Evolutionary conservation across 768 basidiomycete species (phyloP).

Genomic region (Phlegmacium glaucopus): DNA sequence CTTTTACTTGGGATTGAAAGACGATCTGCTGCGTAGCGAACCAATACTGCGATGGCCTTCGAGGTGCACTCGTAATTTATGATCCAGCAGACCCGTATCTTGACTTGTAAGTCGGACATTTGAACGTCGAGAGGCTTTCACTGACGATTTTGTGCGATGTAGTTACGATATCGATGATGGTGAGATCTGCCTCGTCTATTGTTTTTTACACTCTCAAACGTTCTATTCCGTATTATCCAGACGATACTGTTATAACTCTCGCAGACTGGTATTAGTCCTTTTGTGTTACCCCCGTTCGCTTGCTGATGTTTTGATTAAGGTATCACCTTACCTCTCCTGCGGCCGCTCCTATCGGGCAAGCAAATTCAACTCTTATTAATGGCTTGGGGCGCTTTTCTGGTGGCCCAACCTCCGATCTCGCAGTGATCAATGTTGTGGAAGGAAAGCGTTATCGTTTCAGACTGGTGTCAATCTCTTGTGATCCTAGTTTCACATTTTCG

Average conservation of each 20-base stretch:
- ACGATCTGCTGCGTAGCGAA: slow-evolving; percentile 21
- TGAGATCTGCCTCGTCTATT: slow-evolving; percentile 21
- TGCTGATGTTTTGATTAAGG: slow-evolving; percentile 19
- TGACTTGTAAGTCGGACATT: slow-evolving; percentile 6
- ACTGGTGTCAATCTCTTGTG: slow-evolving; percentile 48
- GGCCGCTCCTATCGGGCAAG: slow-evolving; percentile 13
- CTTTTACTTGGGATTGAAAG: too few relatives aligned
- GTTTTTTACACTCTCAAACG: not conserved
- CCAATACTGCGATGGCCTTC: slow-evolving; percentile 56
- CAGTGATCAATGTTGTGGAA: slow-evolving; percentile 40
- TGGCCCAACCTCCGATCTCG: slow-evolving; percentile 36
- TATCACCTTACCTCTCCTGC: slow-evolving; percentile 30
- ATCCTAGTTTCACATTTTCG: slow-evolving; percentile 40
- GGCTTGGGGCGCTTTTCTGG: slow-evolving; percentile 44
- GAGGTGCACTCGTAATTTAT: slow-evolving; percentile 29
- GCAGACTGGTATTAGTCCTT: slow-evolving; percentile 39
- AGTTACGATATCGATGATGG: slow-evolving; percentile 38
- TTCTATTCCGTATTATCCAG: slow-evolving; percentile 1
- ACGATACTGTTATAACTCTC: slow-evolving; percentile 43
- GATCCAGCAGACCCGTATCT: slow-evolving; percentile 24
- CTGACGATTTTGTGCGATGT: not conserved
- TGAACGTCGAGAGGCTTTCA: not conserved
- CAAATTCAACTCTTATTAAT: slow-evolving; percentile 49
- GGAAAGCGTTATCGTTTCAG: slow-evolving; percentile 53
- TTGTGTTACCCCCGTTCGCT: not conserved